phyloP scores from a whole-genome alignment of 225 moss, liverwort and hornwort species.

The Physcomitrium patens region DNA sequence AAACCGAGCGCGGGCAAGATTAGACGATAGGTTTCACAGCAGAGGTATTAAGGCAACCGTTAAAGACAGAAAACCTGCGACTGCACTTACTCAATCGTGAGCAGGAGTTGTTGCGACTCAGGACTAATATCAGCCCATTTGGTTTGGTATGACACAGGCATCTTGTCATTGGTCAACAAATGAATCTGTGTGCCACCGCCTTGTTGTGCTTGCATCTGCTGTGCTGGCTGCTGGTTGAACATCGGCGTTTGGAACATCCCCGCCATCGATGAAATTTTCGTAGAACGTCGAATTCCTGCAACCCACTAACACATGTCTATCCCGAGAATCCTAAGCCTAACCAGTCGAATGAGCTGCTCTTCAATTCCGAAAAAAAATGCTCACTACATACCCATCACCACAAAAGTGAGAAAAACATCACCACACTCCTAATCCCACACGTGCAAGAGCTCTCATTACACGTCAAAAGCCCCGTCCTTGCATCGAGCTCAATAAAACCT shows the following conservation, averaged over 20 bases:
- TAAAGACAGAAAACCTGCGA: background rate
- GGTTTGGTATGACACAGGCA: conserved; percentile 86
- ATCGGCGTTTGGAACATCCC: conserved; percentile 50
- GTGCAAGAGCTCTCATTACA: background rate
- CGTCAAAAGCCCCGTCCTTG: background rate
- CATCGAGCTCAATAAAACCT: conserved; percentile 1
- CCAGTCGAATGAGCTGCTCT: conserved; percentile 15
- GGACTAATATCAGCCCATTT: conserved; percentile 91
- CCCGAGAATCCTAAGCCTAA: background rate
- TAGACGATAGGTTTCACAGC: background rate
- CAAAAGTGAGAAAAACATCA: background rate
- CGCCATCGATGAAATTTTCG: conserved; percentile 34
- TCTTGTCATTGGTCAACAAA: conserved; percentile 65
- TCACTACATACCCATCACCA: background rate
- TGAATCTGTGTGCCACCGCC: conserved; percentile 63
- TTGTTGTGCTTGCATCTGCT: conserved; percentile 54
- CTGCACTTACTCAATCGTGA: conserved; percentile 80
- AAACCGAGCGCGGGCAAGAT: background rate
- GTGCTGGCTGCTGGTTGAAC: conserved; percentile 62
- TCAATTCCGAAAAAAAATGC: conserved; percentile 17
- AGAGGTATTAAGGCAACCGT: background rate
- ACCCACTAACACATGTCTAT: conserved; percentile 10
- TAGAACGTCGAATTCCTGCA: background rate
- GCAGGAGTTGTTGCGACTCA: conserved; percentile 85
- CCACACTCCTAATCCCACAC: background rate